Evolutionary conservation across 192 early-diverging fungal species (phyloP).

Genomic region (Entomortierella chlamydospora): DNA sequence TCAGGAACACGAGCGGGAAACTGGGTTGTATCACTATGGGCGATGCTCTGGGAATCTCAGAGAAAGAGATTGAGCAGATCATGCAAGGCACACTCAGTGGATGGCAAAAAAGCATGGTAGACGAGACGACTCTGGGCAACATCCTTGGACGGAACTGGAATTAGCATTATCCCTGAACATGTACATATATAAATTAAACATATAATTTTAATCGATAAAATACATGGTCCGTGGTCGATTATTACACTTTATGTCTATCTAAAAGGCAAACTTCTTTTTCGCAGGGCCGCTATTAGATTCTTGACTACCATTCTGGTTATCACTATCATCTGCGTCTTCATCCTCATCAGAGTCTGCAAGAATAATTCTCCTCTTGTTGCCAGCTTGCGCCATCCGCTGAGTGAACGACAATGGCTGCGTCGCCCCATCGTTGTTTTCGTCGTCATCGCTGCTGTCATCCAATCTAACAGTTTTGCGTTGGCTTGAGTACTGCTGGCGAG

Average conservation of each 20-base stretch:
- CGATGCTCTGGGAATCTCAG: conserved; percentile 55
- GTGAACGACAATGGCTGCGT: conserved; percentile 21
- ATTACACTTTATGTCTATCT: no score
- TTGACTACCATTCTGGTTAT: background rate
- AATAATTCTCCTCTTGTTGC: conserved; percentile 29
- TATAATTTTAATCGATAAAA: background rate
- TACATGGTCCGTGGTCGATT: no score
- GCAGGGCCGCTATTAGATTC: conserved; percentile 13
- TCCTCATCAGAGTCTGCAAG: conserved; percentile 43
- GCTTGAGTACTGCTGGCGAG: background rate
- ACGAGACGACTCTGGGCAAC: conserved; percentile 50
- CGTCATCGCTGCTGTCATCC: background rate
- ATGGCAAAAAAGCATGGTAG: conserved; percentile 55
- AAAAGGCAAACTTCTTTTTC: conserved; percentile 16
- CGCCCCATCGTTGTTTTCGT: conserved; percentile 5
- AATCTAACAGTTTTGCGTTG: background rate
- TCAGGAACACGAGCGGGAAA: conserved; percentile 42
- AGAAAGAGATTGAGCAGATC: conserved; percentile 56
- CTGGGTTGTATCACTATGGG: conserved; percentile 60
- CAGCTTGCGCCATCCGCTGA: background rate
- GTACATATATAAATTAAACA: background rate
- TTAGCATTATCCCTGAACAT: conserved; percentile 8
- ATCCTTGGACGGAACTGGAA: conserved; percentile 53
- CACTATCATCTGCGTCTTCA: conserved; percentile 13
- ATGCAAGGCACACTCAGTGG: conserved; percentile 55